phyloP scores from a whole-genome alignment of 2,329 filamentous ascomycete species.

The Verticillium isaacii region DNA sequence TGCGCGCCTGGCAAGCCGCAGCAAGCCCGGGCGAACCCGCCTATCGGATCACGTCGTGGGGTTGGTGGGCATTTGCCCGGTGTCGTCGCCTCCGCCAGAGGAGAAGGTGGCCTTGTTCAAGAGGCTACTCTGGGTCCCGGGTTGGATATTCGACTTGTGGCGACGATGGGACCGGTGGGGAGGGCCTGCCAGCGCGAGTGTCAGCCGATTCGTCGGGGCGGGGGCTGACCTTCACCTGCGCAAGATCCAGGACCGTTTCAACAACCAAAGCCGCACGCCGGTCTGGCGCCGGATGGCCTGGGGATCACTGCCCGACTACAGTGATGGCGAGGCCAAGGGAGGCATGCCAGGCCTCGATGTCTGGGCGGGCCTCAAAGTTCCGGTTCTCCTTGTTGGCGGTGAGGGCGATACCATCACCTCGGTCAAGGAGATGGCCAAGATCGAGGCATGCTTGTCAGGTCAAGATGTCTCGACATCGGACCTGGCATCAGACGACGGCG shows the following conservation, averaged over 20 bases:
- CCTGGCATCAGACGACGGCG: conserved; percentile 12
- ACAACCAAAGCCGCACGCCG: conserved; percentile 75
- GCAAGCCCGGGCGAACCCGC: conserved; percentile 38
- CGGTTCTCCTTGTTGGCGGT: conserved; percentile 74
- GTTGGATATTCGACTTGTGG: conserved; percentile 69
- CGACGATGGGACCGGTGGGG: conserved; percentile 75
- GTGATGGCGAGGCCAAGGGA: conserved; percentile 45
- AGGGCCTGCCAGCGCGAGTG: conserved; percentile 72
- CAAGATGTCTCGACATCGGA: conserved; percentile 5
- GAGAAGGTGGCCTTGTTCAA: conserved; percentile 41
- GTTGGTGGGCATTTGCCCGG: conserved; percentile 76
- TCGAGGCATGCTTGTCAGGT: conserved; percentile 33
- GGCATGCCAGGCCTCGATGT: conserved; percentile 65
- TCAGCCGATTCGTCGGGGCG: conserved; percentile 69
- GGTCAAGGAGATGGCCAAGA: conserved; percentile 64
- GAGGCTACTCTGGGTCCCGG: conserved; percentile 63
- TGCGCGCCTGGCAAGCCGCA: conserved; percentile 58
- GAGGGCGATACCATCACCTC: conserved; percentile 73
- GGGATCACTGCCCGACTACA: conserved; percentile 61
- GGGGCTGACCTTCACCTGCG: conserved; percentile 62
- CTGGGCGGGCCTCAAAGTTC: conserved; percentile 70
- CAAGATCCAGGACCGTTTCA: conserved; percentile 67
- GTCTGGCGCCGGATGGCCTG: conserved; percentile 80
- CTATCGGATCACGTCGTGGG: conserved; percentile 66
- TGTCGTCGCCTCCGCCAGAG: conserved; percentile 42